Conservation (phyloP, 495 filamentous ascomycete genomes). For the Neurospora pannonica region DNA sequence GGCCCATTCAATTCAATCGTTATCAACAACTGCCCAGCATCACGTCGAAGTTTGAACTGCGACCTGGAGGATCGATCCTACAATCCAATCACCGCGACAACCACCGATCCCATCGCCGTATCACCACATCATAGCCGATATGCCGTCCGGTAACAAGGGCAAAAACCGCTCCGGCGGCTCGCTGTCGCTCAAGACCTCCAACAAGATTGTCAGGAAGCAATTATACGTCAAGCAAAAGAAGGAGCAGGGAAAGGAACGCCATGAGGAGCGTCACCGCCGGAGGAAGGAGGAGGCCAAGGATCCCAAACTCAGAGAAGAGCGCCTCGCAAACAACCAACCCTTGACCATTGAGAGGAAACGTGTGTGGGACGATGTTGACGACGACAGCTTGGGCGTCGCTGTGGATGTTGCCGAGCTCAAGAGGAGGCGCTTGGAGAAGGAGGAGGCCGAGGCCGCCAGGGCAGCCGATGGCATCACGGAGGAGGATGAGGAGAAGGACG, state of each 20-base stretch:
- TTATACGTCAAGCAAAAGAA: slow-evolving; percentile 74
- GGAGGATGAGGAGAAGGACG: slow-evolving; percentile 35
- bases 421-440: slow-evolving; percentile 57
- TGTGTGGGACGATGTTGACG: slow-evolving; percentile 86
- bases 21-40: neutral
- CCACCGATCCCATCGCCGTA: neutral
- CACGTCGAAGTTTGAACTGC: neutral
- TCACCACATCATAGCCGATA: neutral
- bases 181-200: slow-evolving; percentile 30
- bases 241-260: slow-evolving; percentile 56
- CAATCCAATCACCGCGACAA: neutral
- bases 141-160: slow-evolving; percentile 1
- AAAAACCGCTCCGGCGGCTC: slow-evolving; percentile 11
- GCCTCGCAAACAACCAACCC: slow-evolving; percentile 70
- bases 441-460: slow-evolving; percentile 39
- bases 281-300: slow-evolving; percentile 80
- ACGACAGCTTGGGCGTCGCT: slow-evolving; percentile 63
- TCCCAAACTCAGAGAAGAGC: slow-evolving; percentile 60
- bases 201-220: slow-evolving; percentile 67
- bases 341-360: slow-evolving; percentile 80
- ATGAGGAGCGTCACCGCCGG: slow-evolving; percentile 63
- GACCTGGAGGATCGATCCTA: neutral
- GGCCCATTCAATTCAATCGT: neutral
- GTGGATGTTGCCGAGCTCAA: slow-evolving; percentile 73
- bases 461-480: slow-evolving; percentile 37